Evolutionary conservation across 306 rosid genomes (phyloP), one percentile per base, ranked within the genome.

Genomic region (Lathyrus oleraceus): DNA sequence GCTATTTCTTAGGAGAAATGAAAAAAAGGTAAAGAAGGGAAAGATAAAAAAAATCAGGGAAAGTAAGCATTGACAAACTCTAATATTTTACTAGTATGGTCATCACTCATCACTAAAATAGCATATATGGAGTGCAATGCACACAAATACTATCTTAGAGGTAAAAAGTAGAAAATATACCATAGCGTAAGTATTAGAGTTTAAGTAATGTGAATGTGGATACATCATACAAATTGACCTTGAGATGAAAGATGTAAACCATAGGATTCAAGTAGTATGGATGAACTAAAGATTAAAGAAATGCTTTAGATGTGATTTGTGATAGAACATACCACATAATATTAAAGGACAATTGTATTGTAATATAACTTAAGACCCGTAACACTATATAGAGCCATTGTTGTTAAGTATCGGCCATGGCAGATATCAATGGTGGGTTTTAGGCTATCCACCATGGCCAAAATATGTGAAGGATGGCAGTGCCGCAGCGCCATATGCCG

Each of bases 1-100:
- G 71, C 35, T 47, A 49, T 63, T 59, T 21, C 42, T 45, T 35
- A 71, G 77, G 21, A 54, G 30, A 32, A 38, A 44, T 47, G 40
- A 61, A 51, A 35, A 36, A 40, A 59, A 39, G 15, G 54, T 47
- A 42, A 17, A n/a, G n/a, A n/a, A 70, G 68, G 19, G 45, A 54
- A 43, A 17, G 67, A 35, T 44, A 58, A 43, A 60, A n/a, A 36
- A 30, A 65, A 23, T 14, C 21, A 53, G 27, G 49, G 64, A 71
- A 65, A 30, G 27, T 44, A 25, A 28, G 23, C 59, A 20, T 59
- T 48, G 17, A 51, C 20, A 53, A 51, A 53, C 15, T 23, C 25
- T 10, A 60, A 60, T 28, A 16, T 35, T 32, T 36, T 32, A 38
- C 48, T 28, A 15, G 3, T 20, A 51, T 14, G 12, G 27, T 35